These are phyloP conservation scores for Guadua angustifolia DNA, from an alignment of 176 grass and related monocot species.

Conservation along the genomic window DNA sequence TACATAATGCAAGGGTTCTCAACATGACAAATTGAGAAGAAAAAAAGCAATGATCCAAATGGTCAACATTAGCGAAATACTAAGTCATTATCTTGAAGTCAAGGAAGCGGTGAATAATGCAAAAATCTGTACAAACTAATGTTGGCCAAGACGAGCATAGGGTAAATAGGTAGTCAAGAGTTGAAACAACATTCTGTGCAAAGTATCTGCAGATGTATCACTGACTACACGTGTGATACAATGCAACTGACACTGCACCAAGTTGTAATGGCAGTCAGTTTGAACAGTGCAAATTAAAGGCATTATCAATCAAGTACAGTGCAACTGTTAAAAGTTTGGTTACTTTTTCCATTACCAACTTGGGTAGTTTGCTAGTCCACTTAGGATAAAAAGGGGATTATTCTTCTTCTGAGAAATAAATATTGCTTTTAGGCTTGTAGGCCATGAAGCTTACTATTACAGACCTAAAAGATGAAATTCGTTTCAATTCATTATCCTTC, in stretches of 20 bases:
- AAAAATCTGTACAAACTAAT: background rate
- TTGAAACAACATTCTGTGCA: background rate
- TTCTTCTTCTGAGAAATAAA: background rate
- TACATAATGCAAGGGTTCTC: background rate
- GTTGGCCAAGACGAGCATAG: background rate
- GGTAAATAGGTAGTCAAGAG: background rate
- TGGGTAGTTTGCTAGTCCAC: background rate
- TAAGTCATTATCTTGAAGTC: background rate
- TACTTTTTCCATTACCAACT: background rate
- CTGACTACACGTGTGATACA: background rate
- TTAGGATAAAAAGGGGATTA: background rate
- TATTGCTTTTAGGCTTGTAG: constrained; percentile 5
- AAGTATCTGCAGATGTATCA: constrained; percentile 9
- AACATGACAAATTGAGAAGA: background rate
- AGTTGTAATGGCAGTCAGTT: constrained; percentile 5
- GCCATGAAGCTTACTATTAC: background rate
- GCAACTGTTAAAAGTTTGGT: background rate
- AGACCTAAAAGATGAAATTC: background rate
- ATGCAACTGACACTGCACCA: constrained; percentile 5
- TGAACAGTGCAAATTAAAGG: background rate
- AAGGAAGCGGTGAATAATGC: no score
- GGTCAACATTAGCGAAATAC: background rate
- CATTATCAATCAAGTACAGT: background rate
- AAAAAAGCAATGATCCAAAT: background rate
- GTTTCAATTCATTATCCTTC: background rate